phyloP scores from a whole-genome alignment of 441 rosid species.

The Sinapis alba region DNA sequence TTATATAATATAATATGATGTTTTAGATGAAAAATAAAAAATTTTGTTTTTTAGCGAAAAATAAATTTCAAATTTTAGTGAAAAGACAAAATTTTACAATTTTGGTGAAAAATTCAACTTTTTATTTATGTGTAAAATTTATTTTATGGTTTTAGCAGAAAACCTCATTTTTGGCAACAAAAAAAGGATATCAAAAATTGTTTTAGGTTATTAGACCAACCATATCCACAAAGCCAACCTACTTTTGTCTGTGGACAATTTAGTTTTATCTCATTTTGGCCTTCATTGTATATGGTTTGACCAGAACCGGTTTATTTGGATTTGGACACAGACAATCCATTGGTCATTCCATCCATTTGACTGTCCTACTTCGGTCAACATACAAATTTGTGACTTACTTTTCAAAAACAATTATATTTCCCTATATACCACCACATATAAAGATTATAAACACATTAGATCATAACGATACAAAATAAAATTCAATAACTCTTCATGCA shows the following conservation, averaged over 20 bases:
- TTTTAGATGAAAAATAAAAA: no score
- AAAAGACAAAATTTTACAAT: no score
- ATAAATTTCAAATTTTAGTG: no score
- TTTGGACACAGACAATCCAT: not conserved
- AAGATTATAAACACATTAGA: slow-evolving; percentile 24
- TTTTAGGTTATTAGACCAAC: no score
- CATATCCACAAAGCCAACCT: not conserved
- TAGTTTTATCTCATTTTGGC: not conserved
- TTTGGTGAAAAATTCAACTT: no score
- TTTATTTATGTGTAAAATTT: no score
- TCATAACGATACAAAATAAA: slow-evolving; percentile 9
- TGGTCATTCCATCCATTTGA: not conserved
- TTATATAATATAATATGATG: no score
- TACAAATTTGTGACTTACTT: slow-evolving; percentile 12
- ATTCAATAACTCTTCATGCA: not conserved
- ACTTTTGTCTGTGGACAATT: not conserved
- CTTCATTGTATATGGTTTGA: not conserved
- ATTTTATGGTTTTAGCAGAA: no score
- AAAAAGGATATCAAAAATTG: no score
- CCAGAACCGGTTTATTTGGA: not conserved
- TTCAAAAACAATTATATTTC: not conserved
- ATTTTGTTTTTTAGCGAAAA: no score
- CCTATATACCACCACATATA: slow-evolving; percentile 20
- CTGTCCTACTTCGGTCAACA: not conserved
- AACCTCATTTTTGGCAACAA: no score